These are phyloP conservation scores for Calocera viscosa DNA, from an alignment of 768 basidiomycete species.

Conservation along the genomic window DNA sequence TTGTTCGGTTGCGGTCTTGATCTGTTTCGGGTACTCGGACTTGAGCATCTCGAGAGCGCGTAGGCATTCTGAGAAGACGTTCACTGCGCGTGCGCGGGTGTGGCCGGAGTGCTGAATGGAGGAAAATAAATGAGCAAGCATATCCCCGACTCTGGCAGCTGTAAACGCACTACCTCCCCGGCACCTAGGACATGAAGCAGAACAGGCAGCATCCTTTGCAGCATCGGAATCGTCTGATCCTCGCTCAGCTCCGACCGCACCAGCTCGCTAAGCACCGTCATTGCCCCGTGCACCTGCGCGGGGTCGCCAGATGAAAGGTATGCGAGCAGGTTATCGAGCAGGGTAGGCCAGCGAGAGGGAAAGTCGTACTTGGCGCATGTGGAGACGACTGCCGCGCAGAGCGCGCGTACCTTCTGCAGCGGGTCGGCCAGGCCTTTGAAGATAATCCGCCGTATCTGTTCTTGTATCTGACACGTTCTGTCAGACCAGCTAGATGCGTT, in stretches of 20 bases:
- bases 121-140: neutral
- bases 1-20: constrained; percentile 65
- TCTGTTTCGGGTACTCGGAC: constrained; percentile 76
- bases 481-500: constrained; percentile 10
- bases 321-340: constrained; percentile 60
- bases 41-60: constrained; percentile 89
- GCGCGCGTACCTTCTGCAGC: constrained; percentile 72
- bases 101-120: constrained; percentile 50
- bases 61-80: constrained; percentile 83
- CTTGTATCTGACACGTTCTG: constrained; percentile 47
- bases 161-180: constrained; percentile 40
- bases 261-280: constrained; percentile 93
- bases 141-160: neutral
- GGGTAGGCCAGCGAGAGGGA: constrained; percentile 91
- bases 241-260: constrained; percentile 86
- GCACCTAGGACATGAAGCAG: constrained; percentile 69
- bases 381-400: constrained; percentile 71
- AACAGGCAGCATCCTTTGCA: constrained; percentile 79
- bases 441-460: constrained; percentile 60
- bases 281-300: constrained; percentile 80
- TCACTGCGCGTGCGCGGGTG: constrained; percentile 73
- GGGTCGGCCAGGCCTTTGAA: constrained; percentile 77
- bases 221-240: constrained; percentile 84
- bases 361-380: constrained; percentile 84
- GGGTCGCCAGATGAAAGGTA: constrained; percentile 63